phyloP scores from a whole-genome alignment of 352 stramenopile species.

The Pythium oligandrum region DNA sequence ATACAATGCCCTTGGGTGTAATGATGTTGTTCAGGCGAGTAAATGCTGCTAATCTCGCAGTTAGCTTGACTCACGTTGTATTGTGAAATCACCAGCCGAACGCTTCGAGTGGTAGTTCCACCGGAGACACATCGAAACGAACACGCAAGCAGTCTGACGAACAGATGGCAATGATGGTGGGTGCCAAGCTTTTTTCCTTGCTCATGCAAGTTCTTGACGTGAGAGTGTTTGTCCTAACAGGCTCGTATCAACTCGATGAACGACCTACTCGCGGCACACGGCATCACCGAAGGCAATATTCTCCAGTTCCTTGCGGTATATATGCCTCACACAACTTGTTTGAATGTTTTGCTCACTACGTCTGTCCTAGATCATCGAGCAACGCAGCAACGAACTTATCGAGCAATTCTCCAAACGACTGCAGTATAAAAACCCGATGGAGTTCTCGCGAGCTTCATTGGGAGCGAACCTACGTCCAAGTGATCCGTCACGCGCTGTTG shows the following conservation, averaged over 20 bases:
- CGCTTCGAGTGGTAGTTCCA: slow-evolving; percentile 7
- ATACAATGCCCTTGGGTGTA: slow-evolving; percentile 77
- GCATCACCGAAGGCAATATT: slow-evolving; percentile 78
- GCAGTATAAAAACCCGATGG: slow-evolving; percentile 61
- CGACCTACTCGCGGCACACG: slow-evolving; percentile 68
- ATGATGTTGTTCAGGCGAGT: slow-evolving; percentile 68
- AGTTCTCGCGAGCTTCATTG: slow-evolving; percentile 45
- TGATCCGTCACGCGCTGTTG: slow-evolving; percentile 53
- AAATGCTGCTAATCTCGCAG: not conserved
- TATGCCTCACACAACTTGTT: slow-evolving; percentile 1
- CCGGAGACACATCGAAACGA: slow-evolving; percentile 34
- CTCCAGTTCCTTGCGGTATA: slow-evolving; percentile 72
- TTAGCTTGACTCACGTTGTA: too few species aligned
- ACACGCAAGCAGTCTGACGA: slow-evolving; percentile 67
- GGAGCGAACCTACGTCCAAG: slow-evolving; percentile 63
- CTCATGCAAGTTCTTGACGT: not conserved
- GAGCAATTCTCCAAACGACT: slow-evolving; percentile 69
- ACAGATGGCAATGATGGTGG: slow-evolving; percentile 67
- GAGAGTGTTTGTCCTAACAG: slow-evolving; percentile 15
- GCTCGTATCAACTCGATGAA: slow-evolving; percentile 85
- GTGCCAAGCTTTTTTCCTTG: not conserved
- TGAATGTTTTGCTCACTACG: not conserved
- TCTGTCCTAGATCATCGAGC: slow-evolving; percentile 63
- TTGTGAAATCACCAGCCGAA: too few species aligned
- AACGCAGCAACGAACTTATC: slow-evolving; percentile 74